Conservation (phyloP, 1,284 basidiomycete species). For the Ceratobasidium theobromae region DNA sequence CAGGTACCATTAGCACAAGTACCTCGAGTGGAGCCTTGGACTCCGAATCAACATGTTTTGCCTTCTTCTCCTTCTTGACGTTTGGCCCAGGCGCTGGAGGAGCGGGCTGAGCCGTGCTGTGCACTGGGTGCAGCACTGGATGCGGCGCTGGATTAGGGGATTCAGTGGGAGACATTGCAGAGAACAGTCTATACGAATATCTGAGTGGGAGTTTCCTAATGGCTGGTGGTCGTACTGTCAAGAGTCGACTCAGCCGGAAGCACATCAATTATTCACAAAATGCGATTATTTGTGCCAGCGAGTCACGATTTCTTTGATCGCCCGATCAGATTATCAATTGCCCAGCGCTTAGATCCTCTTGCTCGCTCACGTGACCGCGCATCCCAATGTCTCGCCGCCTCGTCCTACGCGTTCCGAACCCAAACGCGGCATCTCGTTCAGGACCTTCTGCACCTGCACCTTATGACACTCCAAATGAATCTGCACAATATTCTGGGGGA, state of each 20-base stretch:
- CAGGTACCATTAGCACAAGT: neutral
- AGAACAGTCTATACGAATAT: neutral
- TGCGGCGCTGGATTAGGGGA: no score
- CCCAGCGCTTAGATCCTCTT: neutral
- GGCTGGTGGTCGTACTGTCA: conserved; percentile 16
- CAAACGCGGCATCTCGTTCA: neutral
- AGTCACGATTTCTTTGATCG: conserved; percentile 3
- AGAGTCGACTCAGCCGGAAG: conserved; percentile 15
- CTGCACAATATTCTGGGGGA: neutral
- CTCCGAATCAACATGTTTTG: conserved; percentile 36
- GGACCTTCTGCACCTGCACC: neutral
- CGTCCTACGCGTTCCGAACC: conserved; percentile 15
- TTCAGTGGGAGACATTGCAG: neutral
- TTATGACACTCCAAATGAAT: neutral
- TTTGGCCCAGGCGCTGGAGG: conserved; percentile 39
- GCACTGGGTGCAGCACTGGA: conserved; percentile 44
- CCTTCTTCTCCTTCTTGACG: conserved; percentile 45
- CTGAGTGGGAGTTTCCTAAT: neutral
- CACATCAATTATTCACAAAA: conserved; percentile 9
- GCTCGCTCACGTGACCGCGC: neutral
- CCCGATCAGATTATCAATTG: neutral
- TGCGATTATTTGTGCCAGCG: conserved; percentile 25
- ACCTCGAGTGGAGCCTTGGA: conserved; percentile 38
- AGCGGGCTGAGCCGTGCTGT: conserved; percentile 42
- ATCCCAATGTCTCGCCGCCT: conserved; percentile 16